Base-by-base conservation (phyloP, 1,139 yeast genomes). In the Protomyces pachydermus region DNA sequence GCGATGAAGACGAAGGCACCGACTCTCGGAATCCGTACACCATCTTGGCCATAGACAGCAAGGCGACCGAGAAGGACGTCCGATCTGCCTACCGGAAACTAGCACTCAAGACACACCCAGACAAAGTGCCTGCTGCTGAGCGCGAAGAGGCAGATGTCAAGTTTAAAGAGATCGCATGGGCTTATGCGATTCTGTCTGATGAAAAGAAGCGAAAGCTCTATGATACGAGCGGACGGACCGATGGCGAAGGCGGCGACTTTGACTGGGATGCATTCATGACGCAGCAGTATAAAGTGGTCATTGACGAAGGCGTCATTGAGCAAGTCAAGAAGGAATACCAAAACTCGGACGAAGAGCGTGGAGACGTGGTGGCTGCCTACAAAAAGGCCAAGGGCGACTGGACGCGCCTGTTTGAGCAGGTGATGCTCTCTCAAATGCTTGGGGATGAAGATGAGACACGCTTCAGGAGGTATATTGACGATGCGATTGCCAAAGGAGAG, bases 71-170 rank as follows among this genome's bases (percentile, higher is more conserved):
- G 0, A 75, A 81, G 0, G 86, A 81, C 18, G 81, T 90, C 70
- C 88, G 86, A 72, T 84, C 82, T 71, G 83, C 91, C 0, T 90
- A 90, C 74, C 83, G 91, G 70, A 83, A 82, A 67, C 76, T 83
- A 51, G 89, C 95, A 69, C 79, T 90, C 54, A 77, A 80, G 67
- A 81, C 82, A 68, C 97, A 90, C 73, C 97, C 97, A 0, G 97
- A 90, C 74, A 90, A 89, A 72, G 72, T 81, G 6, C 83, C 82
- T 66, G 74, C 72, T 23, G 73, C 76, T 3, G 74, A 72, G 5
- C 74, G 74, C 1, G 76, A 74, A 52, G 77, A 72, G 45, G 80
- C 81, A 66, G 77, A 76, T 65, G 77, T 74, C n/a, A 71, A 71
- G 65, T 90, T 90, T 73, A 88, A 90, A 67, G 77, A 81, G 69